Conservation (phyloP, 1,284 basidiomycete species). For the Prillingera fragicola region DNA sequence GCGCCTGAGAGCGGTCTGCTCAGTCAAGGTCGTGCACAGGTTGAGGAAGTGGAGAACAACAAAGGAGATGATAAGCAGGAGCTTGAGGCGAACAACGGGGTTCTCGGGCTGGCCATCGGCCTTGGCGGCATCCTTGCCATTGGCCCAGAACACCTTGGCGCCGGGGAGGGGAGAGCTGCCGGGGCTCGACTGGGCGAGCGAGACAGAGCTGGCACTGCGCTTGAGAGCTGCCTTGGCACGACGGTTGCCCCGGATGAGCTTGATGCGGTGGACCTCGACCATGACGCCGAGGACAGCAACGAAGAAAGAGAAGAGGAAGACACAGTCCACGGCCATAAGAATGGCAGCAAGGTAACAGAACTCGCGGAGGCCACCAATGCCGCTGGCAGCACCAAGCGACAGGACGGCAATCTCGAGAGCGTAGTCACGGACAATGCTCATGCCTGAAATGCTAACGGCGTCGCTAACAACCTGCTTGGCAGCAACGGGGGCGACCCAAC, state of each 20-base stretch:
- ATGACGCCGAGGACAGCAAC: slow-evolving; percentile 83
- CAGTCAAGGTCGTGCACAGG: slow-evolving; percentile 84
- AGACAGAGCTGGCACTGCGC: slow-evolving; percentile 13
- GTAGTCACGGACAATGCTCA: slow-evolving; percentile 85
- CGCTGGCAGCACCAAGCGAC: slow-evolving; percentile 76
- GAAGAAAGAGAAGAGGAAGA: slow-evolving; percentile 86
- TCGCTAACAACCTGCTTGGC: slow-evolving; percentile 79
- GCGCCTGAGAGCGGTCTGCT: slow-evolving; percentile 60
- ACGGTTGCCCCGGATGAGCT: slow-evolving; percentile 52
- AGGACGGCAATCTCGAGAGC: slow-evolving; percentile 86
- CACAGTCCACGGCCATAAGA: slow-evolving; percentile 76
- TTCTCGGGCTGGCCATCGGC: slow-evolving; percentile 52
- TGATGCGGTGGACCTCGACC: slow-evolving; percentile 72
- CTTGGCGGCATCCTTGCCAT: slow-evolving; percentile 8
- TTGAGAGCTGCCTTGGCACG: slow-evolving; percentile 18
- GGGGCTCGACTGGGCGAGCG: slow-evolving; percentile 10
- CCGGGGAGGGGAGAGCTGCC: slow-evolving; percentile 10
- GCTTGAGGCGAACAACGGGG: slow-evolving; percentile 80
- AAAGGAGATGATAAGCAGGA: slow-evolving; percentile 84
- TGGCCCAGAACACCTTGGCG: slow-evolving; percentile 8
- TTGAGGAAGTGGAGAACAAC: slow-evolving; percentile 84
- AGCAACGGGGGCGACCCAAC: slow-evolving; percentile 56
- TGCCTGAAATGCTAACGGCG: slow-evolving; percentile 71
- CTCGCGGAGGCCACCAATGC: slow-evolving; percentile 84
- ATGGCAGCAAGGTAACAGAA: slow-evolving; percentile 85